Evolutionary conservation across 441 rosid species (phyloP).

Genomic region (Pelargonium myrrhifolium): DNA sequence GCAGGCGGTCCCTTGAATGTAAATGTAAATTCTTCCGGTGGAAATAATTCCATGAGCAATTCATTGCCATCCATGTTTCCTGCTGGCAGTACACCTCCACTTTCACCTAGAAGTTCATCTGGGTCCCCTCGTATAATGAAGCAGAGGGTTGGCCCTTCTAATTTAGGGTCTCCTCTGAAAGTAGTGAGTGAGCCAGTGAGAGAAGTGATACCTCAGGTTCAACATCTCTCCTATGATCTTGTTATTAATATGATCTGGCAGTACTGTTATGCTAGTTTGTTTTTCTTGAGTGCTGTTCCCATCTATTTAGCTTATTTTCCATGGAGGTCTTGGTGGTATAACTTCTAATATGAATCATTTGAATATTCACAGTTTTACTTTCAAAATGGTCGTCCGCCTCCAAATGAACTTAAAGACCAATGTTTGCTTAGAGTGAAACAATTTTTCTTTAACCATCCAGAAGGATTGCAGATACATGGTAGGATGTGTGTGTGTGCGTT

Average conservation of each 20-base stretch:
- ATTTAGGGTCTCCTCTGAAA: conserved; percentile 78
- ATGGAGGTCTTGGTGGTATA: conserved; percentile 9
- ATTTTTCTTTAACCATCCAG: conserved; percentile 56
- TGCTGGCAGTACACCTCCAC: conserved; percentile 93
- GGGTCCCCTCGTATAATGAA: conserved; percentile 83
- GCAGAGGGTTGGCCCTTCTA: conserved; percentile 70
- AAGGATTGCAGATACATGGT: conserved; percentile 86
- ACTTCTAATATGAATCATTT: conserved; percentile 14
- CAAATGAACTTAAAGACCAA: conserved; percentile 79
- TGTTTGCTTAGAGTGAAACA: conserved; percentile 60
- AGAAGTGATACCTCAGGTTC: conserved; percentile 92
- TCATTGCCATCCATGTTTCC: conserved; percentile 90
- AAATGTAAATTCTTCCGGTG: conserved; percentile 45
- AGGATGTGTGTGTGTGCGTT: conserved; percentile 17
- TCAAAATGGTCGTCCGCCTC: conserved; percentile 79
- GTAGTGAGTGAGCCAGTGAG: conserved; percentile 67
- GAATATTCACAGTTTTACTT: conserved; percentile 72
- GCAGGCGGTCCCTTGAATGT: conserved; percentile 63
- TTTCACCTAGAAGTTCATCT: conserved; percentile 80
- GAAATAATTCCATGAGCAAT: conserved; percentile 40
- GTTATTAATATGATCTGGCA: not conserved
- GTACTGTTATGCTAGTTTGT: conserved; percentile 1
- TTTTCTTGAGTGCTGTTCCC: conserved; percentile 3
- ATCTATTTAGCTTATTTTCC: conserved; percentile 4
- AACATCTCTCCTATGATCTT: conserved; percentile 10